Base-by-base conservation (phyloP, 345 rosid species). In the Acer yangbiense region DNA sequence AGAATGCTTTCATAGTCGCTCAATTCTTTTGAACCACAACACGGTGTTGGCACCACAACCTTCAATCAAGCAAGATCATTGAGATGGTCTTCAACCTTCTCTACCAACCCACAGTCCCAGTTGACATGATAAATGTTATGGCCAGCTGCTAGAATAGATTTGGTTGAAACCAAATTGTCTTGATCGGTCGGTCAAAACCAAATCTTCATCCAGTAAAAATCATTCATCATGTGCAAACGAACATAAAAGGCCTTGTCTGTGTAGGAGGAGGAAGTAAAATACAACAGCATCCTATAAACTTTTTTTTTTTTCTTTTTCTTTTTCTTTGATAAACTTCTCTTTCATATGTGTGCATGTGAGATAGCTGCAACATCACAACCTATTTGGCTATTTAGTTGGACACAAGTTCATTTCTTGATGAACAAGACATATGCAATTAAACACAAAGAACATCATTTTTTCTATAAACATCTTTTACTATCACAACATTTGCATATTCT, bases 161-260 rank as follows among this genome's bases (percentile, higher is more conserved):
- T 61, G 57, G 54, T 63, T 46, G 10, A 25, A 63, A 46, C 77
- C 69, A 74, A 63, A 8, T 10, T 46, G 16, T 5, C 46, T 4
- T 3, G 23, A 1, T 13, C 61, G 23, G 13, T 13, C 23, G 18
- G 17, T 50, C 10, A 58, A 58, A 58, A 58, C 63, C 27, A 60
- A 60, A 8, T 60, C 27, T 60, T 20, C 64, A 7, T 60, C 27
- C 9, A 18, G 64, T 25, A 57, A 57, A 68, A 68, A 39, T 41
- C 64, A 63, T 72, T 35, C 12, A 35, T 72, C 52, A 71, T 17
- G 25, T 23, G 55, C 57, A 73, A 3, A 73, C 39, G 16, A 63
- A 74, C 44, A 25, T 46, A 32, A 32, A n/a, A n/a, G n/a, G 13
- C 18, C 44, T 10, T 11, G 52, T 58, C 4, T n/a, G 32, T 12